Evolutionary conservation across 331 rosid genomes (phyloP).

Genomic region (Erythrophleum ivorense): DNA sequence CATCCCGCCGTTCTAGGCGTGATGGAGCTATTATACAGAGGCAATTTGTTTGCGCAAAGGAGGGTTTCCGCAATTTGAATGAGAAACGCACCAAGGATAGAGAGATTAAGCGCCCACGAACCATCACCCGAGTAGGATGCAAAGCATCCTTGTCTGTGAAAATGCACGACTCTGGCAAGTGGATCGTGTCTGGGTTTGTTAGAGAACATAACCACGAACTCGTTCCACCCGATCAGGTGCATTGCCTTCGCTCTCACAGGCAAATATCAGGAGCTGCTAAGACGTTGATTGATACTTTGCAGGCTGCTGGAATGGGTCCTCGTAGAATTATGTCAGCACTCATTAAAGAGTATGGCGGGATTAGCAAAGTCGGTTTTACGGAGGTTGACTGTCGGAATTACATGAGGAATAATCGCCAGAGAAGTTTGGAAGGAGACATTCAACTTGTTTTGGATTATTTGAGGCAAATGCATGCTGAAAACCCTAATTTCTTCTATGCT

Average conservation of each 20-base stretch:
- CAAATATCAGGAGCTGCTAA: slow-evolving; percentile 98
- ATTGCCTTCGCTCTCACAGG: slow-evolving; percentile 94
- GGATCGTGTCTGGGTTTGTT: slow-evolving; percentile 95
- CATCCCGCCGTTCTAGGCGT: slow-evolving; percentile 96
- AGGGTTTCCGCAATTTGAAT: slow-evolving; percentile 93
- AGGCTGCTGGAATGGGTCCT: slow-evolving; percentile 99
- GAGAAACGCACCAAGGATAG: slow-evolving; percentile 99
- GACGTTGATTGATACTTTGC: slow-evolving; percentile 93
- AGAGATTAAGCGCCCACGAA: slow-evolving; percentile 97
- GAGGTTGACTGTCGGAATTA: slow-evolving; percentile 98
- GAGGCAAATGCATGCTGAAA: slow-evolving; percentile 85
- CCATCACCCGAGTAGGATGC: slow-evolving; percentile 94
- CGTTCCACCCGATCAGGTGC: slow-evolving; percentile 98
- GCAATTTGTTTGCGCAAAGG: slow-evolving; percentile 97
- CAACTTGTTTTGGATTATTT: slow-evolving; percentile 87
- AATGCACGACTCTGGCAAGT: slow-evolving; percentile 97
- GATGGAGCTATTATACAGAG: slow-evolving; percentile 98
- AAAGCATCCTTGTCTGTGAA: slow-evolving; percentile 97
- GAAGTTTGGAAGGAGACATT: slow-evolving; percentile 89
- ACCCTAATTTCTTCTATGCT: slow-evolving; percentile 83
- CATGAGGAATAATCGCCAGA: slow-evolving; percentile 96
- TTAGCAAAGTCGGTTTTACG: slow-evolving; percentile 95
- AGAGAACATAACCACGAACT: slow-evolving; percentile 91
- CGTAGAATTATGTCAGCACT: slow-evolving; percentile 97
- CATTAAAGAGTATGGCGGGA: slow-evolving; percentile 95